Conservation (phyloP, 2,329 filamentous ascomycete genomes). For the Fusarium fujikuroi region DNA sequence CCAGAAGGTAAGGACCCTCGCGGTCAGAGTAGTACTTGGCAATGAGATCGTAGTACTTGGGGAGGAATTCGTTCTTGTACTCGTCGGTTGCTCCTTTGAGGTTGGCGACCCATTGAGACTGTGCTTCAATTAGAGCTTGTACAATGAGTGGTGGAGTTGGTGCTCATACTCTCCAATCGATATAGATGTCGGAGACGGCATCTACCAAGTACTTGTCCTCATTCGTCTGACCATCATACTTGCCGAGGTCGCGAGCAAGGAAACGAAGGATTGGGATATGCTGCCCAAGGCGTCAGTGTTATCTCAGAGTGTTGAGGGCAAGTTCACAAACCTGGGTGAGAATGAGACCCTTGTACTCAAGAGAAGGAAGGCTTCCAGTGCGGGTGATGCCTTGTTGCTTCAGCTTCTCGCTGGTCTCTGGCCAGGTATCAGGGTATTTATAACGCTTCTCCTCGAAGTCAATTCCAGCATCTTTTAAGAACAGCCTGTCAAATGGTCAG, state of each 20-base stretch:
- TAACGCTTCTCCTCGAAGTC: constrained; percentile 33
- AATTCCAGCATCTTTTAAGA: constrained; percentile 32
- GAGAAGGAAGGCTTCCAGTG: constrained; percentile 49
- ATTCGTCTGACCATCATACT: constrained; percentile 25
- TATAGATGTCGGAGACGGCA: constrained; percentile 16
- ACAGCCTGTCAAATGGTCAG: constrained; percentile 9
- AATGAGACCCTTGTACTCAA: constrained; percentile 50
- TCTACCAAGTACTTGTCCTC: constrained; percentile 22
- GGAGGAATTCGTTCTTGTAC: constrained; percentile 21
- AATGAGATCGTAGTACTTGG: constrained; percentile 13
- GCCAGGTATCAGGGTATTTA: constrained; percentile 23
- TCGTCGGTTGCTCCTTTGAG: constrained; percentile 7
- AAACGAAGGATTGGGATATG: constrained; percentile 24
- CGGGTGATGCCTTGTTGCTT: constrained; percentile 40
- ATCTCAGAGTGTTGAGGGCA: no score
- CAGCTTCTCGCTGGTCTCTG: constrained; percentile 41
- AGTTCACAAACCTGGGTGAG: constrained; percentile 44
- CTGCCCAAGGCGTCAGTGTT: not conserved
- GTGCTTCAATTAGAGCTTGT: rapidly evolving
- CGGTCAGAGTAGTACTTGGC: constrained; percentile 25
- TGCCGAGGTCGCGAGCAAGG: constrained; percentile 19
- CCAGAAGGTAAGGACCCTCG: constrained; percentile 23
- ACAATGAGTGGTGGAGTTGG: rapidly evolving
- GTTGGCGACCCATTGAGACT: constrained; percentile 14
- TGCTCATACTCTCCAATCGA: constrained; percentile 19